Conservation (phyloP, 257 asterid species). For the Haberlea rhodopensis region DNA sequence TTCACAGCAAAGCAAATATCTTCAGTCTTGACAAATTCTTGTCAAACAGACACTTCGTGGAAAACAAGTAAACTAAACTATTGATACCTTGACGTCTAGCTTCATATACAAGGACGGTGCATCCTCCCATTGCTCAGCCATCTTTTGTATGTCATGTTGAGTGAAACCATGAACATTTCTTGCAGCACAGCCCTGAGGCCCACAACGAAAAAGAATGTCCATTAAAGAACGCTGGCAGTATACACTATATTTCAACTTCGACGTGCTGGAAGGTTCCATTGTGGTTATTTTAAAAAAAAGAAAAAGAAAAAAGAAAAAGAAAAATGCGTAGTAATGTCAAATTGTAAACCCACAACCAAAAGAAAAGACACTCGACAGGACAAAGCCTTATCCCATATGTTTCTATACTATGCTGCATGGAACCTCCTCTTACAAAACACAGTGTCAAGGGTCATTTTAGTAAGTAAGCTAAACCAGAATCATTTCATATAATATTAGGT, state of each 20-base stretch:
- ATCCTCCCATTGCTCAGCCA: conserved; percentile 93
- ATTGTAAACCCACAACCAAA: conserved; percentile 17
- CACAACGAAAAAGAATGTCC: conserved; percentile 22
- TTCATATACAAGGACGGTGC: conserved; percentile 79
- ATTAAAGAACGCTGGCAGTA: conserved; percentile 2
- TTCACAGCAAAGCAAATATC: conserved; percentile 15
- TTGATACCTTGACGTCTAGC: conserved; percentile 72
- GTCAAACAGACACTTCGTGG: conserved; percentile 15
- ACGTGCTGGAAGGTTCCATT: not conserved
- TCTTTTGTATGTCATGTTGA: conserved; percentile 62
- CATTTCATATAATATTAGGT: conserved; percentile 17
- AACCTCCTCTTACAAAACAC: not conserved
- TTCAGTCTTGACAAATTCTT: conserved; percentile 14
- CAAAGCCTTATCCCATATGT: conserved; percentile 1
- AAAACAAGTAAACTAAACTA: conserved; percentile 14
- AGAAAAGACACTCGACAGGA: conserved; percentile 12
- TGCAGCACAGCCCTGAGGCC: conserved; percentile 93
- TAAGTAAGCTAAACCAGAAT: conserved; percentile 9
- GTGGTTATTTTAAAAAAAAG: not conserved
- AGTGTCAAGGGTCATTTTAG: not conserved
- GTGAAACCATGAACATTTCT: conserved; percentile 92
- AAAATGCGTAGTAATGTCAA: too few species aligned
- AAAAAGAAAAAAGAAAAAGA: too few species aligned
- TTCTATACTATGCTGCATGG: not conserved
- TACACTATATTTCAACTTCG: not conserved